Evolutionary conservation across 345 rosid genomes (phyloP), one percentile per base, ranked within the genome.

Genomic region (Brassica juncea): DNA sequence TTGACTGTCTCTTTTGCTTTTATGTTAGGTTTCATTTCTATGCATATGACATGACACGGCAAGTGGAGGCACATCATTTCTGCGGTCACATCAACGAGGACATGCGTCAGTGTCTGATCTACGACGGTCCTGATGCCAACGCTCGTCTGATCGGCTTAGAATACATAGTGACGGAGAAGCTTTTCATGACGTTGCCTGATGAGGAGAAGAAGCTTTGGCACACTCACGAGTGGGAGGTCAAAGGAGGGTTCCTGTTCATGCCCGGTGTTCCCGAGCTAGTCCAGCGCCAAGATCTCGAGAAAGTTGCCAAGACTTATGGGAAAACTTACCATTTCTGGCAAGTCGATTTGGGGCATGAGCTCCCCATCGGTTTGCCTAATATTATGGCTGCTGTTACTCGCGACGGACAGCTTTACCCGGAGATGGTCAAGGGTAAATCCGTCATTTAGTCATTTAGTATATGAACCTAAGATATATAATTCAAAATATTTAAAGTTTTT

Each of bases 251-350:
- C 27, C 74, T 92, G 71, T 91, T 89, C 87, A 89, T 89, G 91
- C 97, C 95, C 0, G 84, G 91, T 5, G 78, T 89, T 8, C 93
- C 97, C 0, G 92, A 90, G 10, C 84, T 84, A 0, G 76, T 89
- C 3, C 81, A 89, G 80, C 84, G 90, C 8, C 85, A 76, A 81
- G 99, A 92, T 37, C 86, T 92, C 4, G 94, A 88, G 30, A 92
- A 87, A 80, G 87, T 89, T 0, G 82, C 84, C 39, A 89, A 87
- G 76, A 91, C 94, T 16, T 91, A 89, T 11, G 97, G 97, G 1
- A 89, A 92, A 85, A 85, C 86, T 8, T 77, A 80, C 73, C 97
- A 92, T 59, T 94, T 94, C 44, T 94, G 98, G 98, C 98, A 92
- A 85, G 87, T 88, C 6, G 98, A 94, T 54, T 80, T 25, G 75